Evolutionary conservation across 805 yeast species (phyloP), one percentile per base, ranked within the genome.

Genomic region (Kregervanrija pseudodelftensis): DNA sequence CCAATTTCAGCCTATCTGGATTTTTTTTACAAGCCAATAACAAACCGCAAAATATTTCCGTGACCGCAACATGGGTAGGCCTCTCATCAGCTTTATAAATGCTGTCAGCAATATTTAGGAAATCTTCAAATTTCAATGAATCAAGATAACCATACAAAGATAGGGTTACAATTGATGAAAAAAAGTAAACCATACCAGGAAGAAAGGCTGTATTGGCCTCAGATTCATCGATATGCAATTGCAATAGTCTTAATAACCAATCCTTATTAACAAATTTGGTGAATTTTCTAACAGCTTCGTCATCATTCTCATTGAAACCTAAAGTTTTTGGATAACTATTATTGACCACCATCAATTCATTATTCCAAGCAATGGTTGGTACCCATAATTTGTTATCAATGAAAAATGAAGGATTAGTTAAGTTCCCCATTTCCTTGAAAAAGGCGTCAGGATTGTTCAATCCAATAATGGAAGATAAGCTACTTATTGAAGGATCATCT

Each of bases 291-390:
- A 86, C 51, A 0, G 74, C 63, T 2, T 50, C 48, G 0, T 44
- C 42, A 48, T 87, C 91, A 3, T 61, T 43, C 0, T 57, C 64
- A 12, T 56, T 65, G 14, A 82, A 63, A 1, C 61, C 53, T 12
- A 67, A 39, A 9, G 48, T 33, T 0, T 53, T 43, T 3, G 51
- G 57, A 5, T 65, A 63, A 7, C 58, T 60, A 3, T 65, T 66
- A 30, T 37, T 43, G 14, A 79, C 65, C 2, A 73, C 88, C 15
- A 60, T 57, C 61, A 82, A 55, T 0, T 64, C 52, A 14, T 76
- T 63, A 11, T 80, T 85, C 95, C 96, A 87, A 42, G 83, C 82
- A 8, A 85, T 61, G 79, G 89, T 84, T 0, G 95, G 93, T 8
- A 68, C 65, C 55, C 68, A 71, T 2, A 74, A 65, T 42, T 73